Base-by-base conservation (phyloP, 495 filamentous ascomycete genomes). In the Durotheca rogersii region DNA sequence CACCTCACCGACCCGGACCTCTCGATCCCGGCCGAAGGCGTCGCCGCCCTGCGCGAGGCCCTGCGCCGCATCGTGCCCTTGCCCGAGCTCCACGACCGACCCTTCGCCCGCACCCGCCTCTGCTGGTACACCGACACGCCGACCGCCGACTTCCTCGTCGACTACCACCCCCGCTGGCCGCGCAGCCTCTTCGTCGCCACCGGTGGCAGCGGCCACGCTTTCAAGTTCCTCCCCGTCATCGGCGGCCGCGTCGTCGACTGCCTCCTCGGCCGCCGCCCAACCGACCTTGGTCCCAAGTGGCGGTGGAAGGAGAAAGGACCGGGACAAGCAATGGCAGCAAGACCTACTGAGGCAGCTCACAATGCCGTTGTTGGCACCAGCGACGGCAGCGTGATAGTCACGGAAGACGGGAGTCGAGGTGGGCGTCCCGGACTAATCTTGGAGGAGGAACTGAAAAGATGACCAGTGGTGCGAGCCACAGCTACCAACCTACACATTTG, bases 81-180 rank as follows among this genome's bases (percentile, higher is more conserved):
- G 32, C 63, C 64, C 0, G 59, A 60, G 2, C 71, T 93, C 10
- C 71, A 63, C 16, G 74, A 83, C 18, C 67, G 90, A 23, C 79
- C 82, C 0, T 96, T 90, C 58, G 62, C 69, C 27, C 66, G 71
- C 10, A 89, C 84, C n/a, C 74, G 88, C 12, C 69, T 96, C 32
- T 98, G 91, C 66, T 95, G 88, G 88, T 95, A 96, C 55, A 83
- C 79, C 5, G 90, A 95, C 72, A 94, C 89, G 10, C 77, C 87
- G 6, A 81, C 77, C 11, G 88, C 81, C 4, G 86, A 95, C 65
- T 96, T 90, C 72, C 71, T 96, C 21, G 77, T 95, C 47, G 78
- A 82, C 44, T 88, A 87, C 52, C 87, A 93, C 52, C 89, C 89
- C 0, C 60, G 67, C 6, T 80, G 81, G 62, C 58, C n/a, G n/a